phyloP scores from a whole-genome alignment of 805 yeast genomes.

The Pichia phayaonensis region DNA sequence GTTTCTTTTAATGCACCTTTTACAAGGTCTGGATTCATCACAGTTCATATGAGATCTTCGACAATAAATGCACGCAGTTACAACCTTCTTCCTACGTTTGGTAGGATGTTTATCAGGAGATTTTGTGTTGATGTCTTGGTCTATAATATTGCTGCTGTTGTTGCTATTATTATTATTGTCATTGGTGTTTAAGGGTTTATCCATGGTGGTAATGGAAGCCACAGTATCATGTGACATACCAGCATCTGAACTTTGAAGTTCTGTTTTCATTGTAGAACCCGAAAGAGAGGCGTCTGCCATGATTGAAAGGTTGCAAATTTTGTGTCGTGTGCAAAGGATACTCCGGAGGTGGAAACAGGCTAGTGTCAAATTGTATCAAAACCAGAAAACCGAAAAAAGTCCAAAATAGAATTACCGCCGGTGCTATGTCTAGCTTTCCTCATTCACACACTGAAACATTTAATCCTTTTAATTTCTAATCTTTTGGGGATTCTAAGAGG shows the following conservation, averaged over 20 bases:
- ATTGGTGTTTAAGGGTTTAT: neutral
- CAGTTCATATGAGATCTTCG: constrained; percentile 93
- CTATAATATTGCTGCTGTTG: too few relatives aligned
- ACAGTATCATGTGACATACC: neutral
- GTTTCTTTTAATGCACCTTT: constrained; percentile 76
- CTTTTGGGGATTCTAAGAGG: too few relatives aligned
- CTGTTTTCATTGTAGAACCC: neutral
- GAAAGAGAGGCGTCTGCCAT: neutral
- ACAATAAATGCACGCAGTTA: constrained; percentile 81
- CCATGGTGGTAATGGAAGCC: neutral
- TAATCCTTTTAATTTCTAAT: too few relatives aligned
- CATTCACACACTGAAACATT: too few relatives aligned
- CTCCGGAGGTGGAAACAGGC: too few relatives aligned
- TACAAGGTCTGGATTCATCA: constrained; percentile 69
- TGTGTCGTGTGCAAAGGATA: neutral
- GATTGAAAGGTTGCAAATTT: neutral
- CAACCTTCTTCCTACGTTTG: constrained; percentile 40
- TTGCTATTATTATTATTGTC: neutral
- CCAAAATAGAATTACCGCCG: too few relatives aligned
- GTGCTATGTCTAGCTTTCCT: too few relatives aligned
- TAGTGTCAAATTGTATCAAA: too few relatives aligned
- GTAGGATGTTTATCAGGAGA: neutral
- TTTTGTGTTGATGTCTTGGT: neutral
- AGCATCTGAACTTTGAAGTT: neutral
- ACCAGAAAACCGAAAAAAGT: too few relatives aligned